Conservation (phyloP, 768 basidiomycete species). For the Daedalea quercina region DNA sequence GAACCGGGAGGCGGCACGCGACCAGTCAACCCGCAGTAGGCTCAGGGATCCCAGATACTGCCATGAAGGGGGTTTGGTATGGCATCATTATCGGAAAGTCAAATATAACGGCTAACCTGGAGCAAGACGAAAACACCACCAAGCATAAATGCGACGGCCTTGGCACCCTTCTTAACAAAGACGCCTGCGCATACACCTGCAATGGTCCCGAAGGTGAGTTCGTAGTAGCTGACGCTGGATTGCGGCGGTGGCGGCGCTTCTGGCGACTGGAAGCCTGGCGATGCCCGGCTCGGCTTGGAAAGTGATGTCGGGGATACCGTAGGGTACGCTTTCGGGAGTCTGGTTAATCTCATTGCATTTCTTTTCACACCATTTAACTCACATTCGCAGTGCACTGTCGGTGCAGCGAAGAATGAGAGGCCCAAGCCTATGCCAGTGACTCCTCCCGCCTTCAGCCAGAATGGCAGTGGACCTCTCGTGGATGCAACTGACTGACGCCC, state of each 20-base stretch:
- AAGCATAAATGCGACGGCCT: constrained; percentile 74
- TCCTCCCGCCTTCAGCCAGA: constrained; percentile 24
- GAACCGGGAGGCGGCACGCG: constrained; percentile 53
- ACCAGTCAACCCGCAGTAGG: constrained; percentile 79
- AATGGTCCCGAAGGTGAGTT: constrained; percentile 85
- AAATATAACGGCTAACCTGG: constrained; percentile 70
- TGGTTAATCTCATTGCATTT: background rate
- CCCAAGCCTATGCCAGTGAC: constrained; percentile 40
- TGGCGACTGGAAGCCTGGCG: constrained; percentile 4
- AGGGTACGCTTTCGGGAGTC: background rate
- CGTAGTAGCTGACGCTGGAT: constrained; percentile 74
- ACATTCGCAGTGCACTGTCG: constrained; percentile 50
- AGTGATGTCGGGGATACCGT: background rate
- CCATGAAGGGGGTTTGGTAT: background rate
- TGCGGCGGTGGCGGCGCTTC: constrained; percentile 42
- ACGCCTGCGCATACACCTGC: constrained; percentile 87
- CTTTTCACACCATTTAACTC: constrained; percentile 11
- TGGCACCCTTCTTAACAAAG: constrained; percentile 93
- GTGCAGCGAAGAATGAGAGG: constrained; percentile 28
- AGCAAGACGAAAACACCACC: constrained; percentile 89
- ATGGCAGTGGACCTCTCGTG: background rate
- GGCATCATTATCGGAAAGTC: background rate
- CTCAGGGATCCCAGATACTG: constrained; percentile 78
- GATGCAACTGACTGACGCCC: background rate
- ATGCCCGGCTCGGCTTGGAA: constrained; percentile 1